Conservation (phyloP, 179 eudicot genomes). For the Amaranthus tricolor region DNA sequence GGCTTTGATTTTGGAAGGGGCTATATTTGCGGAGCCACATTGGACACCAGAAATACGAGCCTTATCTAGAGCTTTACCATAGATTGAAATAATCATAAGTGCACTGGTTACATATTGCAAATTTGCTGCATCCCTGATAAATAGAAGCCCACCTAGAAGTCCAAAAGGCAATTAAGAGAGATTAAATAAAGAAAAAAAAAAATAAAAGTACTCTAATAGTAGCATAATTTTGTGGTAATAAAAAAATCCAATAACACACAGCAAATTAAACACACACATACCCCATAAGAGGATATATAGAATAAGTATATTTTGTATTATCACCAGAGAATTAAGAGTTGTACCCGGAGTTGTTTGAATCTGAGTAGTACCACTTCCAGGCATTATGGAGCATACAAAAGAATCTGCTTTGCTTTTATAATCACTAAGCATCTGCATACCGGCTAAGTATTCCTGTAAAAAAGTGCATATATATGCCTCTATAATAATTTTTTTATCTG, state of each 20-base stretch:
- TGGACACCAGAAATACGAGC: slow-evolving; percentile 30
- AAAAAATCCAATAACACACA: background rate
- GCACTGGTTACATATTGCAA: slow-evolving; percentile 42
- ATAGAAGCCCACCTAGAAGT: slow-evolving; percentile 42
- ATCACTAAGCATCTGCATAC: slow-evolving; percentile 30
- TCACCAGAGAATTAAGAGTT: background rate
- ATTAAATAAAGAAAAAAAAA: background rate
- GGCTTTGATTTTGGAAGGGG: slow-evolving; percentile 27
- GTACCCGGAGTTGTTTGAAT: slow-evolving; percentile 44
- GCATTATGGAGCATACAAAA: slow-evolving; percentile 41
- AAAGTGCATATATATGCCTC: slow-evolving; percentile 5
- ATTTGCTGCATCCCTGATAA: slow-evolving; percentile 35
- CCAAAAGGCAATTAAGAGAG: background rate
- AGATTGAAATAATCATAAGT: slow-evolving; percentile 39
- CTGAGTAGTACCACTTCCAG: slow-evolving; percentile 42
- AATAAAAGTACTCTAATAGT: background rate
- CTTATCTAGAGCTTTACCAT: slow-evolving; percentile 36
- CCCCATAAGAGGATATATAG: too few species aligned
- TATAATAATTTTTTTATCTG: background rate
- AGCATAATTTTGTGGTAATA: background rate
- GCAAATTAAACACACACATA: background rate
- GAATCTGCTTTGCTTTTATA: slow-evolving; percentile 48
- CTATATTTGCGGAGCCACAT: slow-evolving; percentile 32
- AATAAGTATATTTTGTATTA: background rate
- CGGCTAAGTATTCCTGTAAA: slow-evolving; percentile 37